These are phyloP conservation scores for Sporothrix brasiliensis DNA, from an alignment of 2,329 filamentous ascomycete genomes.

Conservation along the genomic window DNA sequence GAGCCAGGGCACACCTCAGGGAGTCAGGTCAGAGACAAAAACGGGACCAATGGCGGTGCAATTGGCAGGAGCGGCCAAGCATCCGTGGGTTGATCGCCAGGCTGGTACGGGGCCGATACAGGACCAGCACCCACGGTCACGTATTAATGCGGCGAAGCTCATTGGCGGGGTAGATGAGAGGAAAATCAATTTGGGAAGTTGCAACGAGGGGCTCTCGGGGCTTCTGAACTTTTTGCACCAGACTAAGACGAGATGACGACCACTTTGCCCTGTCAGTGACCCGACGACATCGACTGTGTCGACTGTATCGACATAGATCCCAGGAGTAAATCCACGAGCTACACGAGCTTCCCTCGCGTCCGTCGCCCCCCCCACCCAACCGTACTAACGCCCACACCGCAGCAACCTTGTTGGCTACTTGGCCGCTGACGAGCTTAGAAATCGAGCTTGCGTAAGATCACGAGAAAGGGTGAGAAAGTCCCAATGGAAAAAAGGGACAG, in stretches of 20 bases:
- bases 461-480: background rate
- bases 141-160: constrained; percentile 12
- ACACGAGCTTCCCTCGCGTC: no score
- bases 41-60: background rate
- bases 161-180: constrained; percentile 6
- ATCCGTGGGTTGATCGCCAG: background rate
- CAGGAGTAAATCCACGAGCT: no score
- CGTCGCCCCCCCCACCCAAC: no score
- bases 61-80: background rate
- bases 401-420: constrained; percentile 1
- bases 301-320: no score
- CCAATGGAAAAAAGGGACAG: background rate
- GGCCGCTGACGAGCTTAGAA: background rate
- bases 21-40: background rate
- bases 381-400: background rate
- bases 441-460: background rate
- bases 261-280: background rate
- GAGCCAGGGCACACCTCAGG: no score
- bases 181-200: background rate
- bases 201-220: background rate
- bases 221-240: constrained; percentile 6
- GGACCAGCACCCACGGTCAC: background rate
- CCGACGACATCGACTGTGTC: no score
- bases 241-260: constrained; percentile 18
- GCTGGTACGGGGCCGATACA: background rate